phyloP scores from a whole-genome alignment of 306 rosid genomes.

The Gillenia trifoliata region DNA sequence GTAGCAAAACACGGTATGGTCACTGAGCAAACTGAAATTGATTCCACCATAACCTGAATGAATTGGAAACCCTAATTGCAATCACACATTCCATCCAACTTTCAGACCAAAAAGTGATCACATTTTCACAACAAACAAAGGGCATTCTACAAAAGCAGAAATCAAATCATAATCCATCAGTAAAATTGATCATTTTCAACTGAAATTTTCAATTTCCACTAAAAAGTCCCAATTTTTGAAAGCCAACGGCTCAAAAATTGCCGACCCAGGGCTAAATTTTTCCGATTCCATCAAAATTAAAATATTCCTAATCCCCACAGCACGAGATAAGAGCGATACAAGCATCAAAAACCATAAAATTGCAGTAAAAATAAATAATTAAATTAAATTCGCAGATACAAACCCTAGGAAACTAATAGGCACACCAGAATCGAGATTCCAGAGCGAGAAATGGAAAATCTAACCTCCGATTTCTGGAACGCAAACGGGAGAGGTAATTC shows the following conservation, averaged over 20 bases:
- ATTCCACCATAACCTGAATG: neutral
- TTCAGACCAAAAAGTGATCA: neutral
- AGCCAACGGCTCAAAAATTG: neutral
- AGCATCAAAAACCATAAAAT: neutral
- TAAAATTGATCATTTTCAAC: neutral
- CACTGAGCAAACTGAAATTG: neutral
- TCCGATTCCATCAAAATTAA: neutral
- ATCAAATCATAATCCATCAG: neutral
- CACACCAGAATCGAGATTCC: neutral
- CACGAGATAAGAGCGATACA: neutral
- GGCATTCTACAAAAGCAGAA: neutral
- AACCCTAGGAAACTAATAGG: slow-evolving; percentile 7
- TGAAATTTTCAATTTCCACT: neutral
- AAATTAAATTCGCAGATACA: neutral
- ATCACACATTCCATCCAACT: neutral
- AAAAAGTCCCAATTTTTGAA: neutral
- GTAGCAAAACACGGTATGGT: neutral
- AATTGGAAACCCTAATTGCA: neutral
- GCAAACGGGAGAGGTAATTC: neutral
- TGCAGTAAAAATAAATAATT: neutral
- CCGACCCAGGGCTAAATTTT: neutral
- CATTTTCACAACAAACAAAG: neutral
- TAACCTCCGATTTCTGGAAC: neutral
- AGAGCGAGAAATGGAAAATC: neutral
- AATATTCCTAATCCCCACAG: neutral